Conservation (phyloP, 352 stramenopile genomes). For the Aphanomyces astaci region DNA sequence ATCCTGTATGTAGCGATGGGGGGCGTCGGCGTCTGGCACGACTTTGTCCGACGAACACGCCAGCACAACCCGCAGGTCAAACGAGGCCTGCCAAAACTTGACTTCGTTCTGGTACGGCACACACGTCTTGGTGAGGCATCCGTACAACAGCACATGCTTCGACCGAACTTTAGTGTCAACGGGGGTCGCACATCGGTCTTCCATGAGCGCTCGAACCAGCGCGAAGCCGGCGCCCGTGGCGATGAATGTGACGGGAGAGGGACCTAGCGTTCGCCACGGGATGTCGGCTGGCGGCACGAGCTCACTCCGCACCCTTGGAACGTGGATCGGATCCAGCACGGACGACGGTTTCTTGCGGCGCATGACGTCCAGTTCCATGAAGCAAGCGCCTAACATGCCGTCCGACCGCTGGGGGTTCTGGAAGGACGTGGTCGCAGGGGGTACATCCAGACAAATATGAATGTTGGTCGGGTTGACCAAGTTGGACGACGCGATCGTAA, state of each 20-base stretch:
- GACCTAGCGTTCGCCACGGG: constrained; percentile 29
- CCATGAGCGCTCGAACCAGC: constrained; percentile 94
- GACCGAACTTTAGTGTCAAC: background rate
- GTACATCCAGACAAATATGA: constrained; percentile 94
- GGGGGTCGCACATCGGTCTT: constrained; percentile 31
- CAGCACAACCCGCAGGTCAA: constrained; percentile 1
- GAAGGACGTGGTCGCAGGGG: constrained; percentile 47
- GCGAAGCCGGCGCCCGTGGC: constrained; percentile 96
- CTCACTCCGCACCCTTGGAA: background rate
- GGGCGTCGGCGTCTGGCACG: background rate
- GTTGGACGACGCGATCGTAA: constrained; percentile 97
- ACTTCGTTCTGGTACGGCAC: constrained; percentile 6
- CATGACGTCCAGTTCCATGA: background rate
- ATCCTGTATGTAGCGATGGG: background rate
- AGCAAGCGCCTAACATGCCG: background rate
- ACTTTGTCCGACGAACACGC: constrained; percentile 9
- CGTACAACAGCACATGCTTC: constrained; percentile 4
- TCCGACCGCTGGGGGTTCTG: background rate
- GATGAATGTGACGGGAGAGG: constrained; percentile 90
- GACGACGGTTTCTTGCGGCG: background rate
- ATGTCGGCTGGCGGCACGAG: background rate
- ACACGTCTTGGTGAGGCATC: background rate
- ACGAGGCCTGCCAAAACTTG: background rate
- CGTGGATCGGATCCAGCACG: background rate
- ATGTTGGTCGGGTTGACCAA: constrained; percentile 85